Base-by-base conservation (phyloP, 2,329 filamentous ascomycete genomes). In the Sporothrix variecibatus region DNA sequence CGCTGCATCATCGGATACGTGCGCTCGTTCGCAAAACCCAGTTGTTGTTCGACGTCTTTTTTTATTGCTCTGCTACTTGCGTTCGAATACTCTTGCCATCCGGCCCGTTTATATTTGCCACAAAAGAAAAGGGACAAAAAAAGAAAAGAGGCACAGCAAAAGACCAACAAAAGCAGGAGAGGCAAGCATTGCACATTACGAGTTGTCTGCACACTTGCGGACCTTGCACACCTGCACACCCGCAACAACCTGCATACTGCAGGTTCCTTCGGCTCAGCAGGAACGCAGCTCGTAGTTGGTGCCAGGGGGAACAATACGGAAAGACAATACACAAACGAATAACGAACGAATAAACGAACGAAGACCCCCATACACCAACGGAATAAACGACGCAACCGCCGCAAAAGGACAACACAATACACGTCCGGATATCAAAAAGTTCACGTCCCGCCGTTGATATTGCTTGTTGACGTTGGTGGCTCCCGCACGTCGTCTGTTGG, bases 201-300 rank as follows among this genome's bases (percentile, higher is more conserved):
- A 20, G 26, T 20, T 17, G 1, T 34, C 60, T 64, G 34, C 60
- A 64, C 17, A 65, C 34, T 38, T 43, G 34, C 60, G 9, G 60
- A 26, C 11, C 60, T 64, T 53, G 51, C 51, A 53, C 51, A 7
- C 11, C 51, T 26, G 31, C 60, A 65, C n/a, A 43, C n/a, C 34
- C 26, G 26, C 56, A 31, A 38, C 23, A 34, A n/a, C n/a, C 60
- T 43, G 38, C 34, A 40, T 65, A 23, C 60, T 65, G 34, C 60
- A 65, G 34, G 60, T 64, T 64, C 7, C 58, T 43, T 64, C 60
- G 60, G 60, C n/a, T 64, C 60, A 23, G 34, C 60, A 64, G 34
- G 34, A 43, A 65, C 60, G 34, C 60, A 65, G n/a, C 15, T 65
- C 60, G 60, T 34, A 65, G n/a, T 26, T 65, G 20, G 34, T 23